Evolutionary conservation across 2,329 filamentous ascomycete species (phyloP).

Genomic region (Xylariaceae sp.): DNA sequence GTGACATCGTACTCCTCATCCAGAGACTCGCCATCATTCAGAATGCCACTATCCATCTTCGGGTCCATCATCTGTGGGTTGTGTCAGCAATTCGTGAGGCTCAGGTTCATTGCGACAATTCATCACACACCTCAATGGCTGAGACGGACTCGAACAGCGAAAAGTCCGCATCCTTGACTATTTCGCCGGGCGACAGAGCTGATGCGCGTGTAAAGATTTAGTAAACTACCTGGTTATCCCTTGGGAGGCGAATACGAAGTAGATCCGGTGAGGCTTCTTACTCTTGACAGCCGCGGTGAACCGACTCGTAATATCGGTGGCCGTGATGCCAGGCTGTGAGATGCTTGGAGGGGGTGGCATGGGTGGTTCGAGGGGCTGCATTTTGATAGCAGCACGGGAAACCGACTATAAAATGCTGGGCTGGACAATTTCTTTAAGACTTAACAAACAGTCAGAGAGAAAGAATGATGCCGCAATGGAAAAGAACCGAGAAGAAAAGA

Average conservation of each 20-base stretch:
- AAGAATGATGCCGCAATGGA: background rate
- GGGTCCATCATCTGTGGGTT: slow-evolving; percentile 83
- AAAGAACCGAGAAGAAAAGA: background rate
- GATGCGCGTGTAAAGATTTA: slow-evolving; percentile 2
- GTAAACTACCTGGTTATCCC: background rate
- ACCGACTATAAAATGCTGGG: background rate
- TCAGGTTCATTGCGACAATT: background rate
- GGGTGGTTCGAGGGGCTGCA: slow-evolving; percentile 15
- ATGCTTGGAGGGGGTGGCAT: slow-evolving; percentile 38
- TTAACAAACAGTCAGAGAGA: background rate
- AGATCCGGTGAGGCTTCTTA: slow-evolving; percentile 31
- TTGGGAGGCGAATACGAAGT: too few species aligned
- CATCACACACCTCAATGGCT: slow-evolving; percentile 58
- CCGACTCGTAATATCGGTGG: slow-evolving; percentile 53
- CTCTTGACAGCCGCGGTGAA: slow-evolving; percentile 51
- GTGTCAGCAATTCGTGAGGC: background rate
- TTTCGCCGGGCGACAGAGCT: slow-evolving; percentile 74
- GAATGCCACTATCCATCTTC: slow-evolving; percentile 95
- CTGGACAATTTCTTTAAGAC: background rate
- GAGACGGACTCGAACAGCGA: slow-evolving; percentile 92
- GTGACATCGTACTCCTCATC: slow-evolving; percentile 77
- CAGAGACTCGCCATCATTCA: slow-evolving; percentile 71
- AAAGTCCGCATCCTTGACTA: slow-evolving; percentile 91
- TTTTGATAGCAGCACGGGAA: slow-evolving; percentile 9
- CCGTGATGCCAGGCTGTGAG: slow-evolving; percentile 46